Conservation (phyloP, 2,329 filamentous ascomycete genomes). For the Pseudogymnoascus sp. region DNA sequence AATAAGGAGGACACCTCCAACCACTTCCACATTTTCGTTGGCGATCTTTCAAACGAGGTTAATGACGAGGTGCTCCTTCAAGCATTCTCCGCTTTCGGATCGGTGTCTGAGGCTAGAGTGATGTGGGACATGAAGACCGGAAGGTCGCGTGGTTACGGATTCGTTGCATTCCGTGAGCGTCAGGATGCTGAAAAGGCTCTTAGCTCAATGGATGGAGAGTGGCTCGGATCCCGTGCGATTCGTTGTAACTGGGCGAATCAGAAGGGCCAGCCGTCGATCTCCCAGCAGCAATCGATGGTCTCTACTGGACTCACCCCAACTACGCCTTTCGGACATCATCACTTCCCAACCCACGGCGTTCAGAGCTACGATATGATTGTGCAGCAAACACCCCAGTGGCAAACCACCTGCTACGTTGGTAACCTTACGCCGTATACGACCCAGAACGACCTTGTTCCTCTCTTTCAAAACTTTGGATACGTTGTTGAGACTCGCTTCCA, state of each 20-base stretch:
- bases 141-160: conserved; percentile 92
- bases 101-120: conserved; percentile 92
- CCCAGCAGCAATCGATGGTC: conserved; percentile 93
- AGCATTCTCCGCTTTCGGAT: conserved; percentile 92
- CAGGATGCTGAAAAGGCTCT: conserved; percentile 90
- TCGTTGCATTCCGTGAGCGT: conserved; percentile 93
- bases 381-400: conserved; percentile 90
- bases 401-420: conserved; percentile 96
- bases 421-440: conserved; percentile 97
- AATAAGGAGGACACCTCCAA: conserved; percentile 97
- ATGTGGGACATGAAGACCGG: conserved; percentile 99
- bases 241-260: conserved; percentile 99
- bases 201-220: conserved; percentile 97
- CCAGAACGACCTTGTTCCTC: conserved; percentile 89
- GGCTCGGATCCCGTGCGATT: conserved; percentile 95
- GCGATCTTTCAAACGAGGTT: conserved; percentile 95
- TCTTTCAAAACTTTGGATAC: conserved; percentile 98
- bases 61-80: conserved; percentile 92
- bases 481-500: conserved; percentile 97
- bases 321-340: conserved; percentile 91
- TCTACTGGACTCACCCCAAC: conserved; percentile 98
- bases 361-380: conserved; percentile 98
- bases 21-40: conserved; percentile 98
- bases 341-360: conserved; percentile 93
- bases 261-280: conserved; percentile 98